Base-by-base conservation (phyloP, 2,329 filamentous ascomycete genomes). In the Alternaria panax region DNA sequence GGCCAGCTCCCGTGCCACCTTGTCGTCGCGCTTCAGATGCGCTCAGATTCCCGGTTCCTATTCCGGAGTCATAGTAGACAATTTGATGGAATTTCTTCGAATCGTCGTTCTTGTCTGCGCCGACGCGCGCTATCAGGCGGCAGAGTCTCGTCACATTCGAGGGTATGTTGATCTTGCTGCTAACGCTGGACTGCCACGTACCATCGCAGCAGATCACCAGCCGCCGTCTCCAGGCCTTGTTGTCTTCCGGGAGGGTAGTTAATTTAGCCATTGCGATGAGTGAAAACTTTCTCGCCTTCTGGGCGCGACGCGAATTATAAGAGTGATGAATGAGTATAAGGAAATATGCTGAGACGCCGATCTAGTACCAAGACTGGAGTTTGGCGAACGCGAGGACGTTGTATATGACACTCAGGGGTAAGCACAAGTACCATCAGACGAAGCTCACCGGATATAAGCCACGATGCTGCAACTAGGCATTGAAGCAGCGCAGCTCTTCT, bases 1-100 rank as follows among this genome's bases (percentile, higher is more conserved):
- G 72, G 2, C 82, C 81, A 43, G 78, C 75, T 8, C 80, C 81
- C 9, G 76, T 79, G n/a, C 75, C 76, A 8, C 80, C 81, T 60
- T 78, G 75, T 32, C 72, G 64, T n/a, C 30, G 62, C 4, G 53
- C 36, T 32, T 78, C 75, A 6, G 55, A 62, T 22, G 48, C 60
- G 18, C 70, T 70, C 2, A 77, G 52, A 27, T 71, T 65, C 16
- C 75, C 75, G 14, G 75, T 76, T 6, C 75, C 75, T 30, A 78
- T 62, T 2, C 75, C 75, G 34, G 70, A 62, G 30, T 78, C 75
- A 54, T 78, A 78, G 60, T 77, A 78, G 30, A 78, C 74, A 4
- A 78, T 60, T 41, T 78, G 75, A 18, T 77, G 73, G 57, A 70
- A 77, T 42, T 71, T 74, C 56, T 69, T 75, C 8, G 51, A 56